phyloP scores from a whole-genome alignment of 2,329 filamentous ascomycete genomes.

The Colletotrichum noveboracense region DNA sequence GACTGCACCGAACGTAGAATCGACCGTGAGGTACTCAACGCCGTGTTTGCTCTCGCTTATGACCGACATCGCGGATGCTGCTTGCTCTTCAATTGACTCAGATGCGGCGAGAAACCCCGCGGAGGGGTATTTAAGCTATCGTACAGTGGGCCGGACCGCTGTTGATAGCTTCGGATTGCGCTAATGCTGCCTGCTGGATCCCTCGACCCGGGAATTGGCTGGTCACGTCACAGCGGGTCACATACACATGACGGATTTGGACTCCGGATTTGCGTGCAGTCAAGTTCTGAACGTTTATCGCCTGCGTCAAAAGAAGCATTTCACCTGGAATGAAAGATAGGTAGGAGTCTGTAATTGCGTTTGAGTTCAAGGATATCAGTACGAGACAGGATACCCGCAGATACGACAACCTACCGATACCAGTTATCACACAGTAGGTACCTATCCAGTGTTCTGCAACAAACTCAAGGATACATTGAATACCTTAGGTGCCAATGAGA shows the following conservation, averaged over 20 bases:
- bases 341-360: neutral
- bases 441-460: neutral
- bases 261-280: neutral
- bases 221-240: neutral
- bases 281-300: neutral
- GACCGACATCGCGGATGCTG: neutral
- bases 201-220: neutral
- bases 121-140: neutral
- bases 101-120: neutral
- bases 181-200: neutral
- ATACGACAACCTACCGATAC: neutral
- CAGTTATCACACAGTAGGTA: no score
- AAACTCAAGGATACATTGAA: fast-evolving
- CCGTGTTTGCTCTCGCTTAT: neutral
- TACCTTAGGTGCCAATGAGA: neutral
- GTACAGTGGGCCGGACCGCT: neutral
- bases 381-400: neutral
- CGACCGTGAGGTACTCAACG: neutral
- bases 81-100: neutral
- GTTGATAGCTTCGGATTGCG: neutral
- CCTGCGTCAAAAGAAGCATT: neutral
- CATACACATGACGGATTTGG: neutral
- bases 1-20: neutral
- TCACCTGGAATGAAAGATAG: neutral
- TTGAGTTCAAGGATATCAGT: neutral